Conservation (phyloP, 1,284 basidiomycete genomes). For the Ganoderma meredithae region DNA sequence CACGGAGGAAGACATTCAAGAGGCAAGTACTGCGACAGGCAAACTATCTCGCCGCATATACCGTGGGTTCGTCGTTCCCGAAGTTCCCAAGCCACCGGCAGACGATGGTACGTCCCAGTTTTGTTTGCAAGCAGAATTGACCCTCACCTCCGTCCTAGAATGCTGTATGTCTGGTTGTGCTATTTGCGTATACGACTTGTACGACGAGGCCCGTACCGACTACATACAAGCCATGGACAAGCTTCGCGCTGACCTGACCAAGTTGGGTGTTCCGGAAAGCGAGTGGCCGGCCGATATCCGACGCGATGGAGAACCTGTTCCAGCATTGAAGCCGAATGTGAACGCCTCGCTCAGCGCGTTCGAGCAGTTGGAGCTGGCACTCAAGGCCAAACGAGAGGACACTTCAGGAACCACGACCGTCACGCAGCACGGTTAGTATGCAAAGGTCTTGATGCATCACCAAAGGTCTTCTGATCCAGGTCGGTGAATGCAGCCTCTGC, state of each 20-base stretch:
- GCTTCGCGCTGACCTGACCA: constrained; percentile 59
- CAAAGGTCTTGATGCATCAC: constrained; percentile 16
- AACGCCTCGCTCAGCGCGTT: constrained; percentile 62
- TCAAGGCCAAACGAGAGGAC: constrained; percentile 53
- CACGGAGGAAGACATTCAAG: constrained; percentile 14
- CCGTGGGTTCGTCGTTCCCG: constrained; percentile 64
- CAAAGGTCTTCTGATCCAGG: constrained; percentile 17
- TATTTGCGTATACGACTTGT: constrained; percentile 88
- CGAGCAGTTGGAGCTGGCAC: constrained; percentile 66
- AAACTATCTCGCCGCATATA: constrained; percentile 45
- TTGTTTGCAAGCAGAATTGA: background rate
- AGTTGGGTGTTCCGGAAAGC: constrained; percentile 56
- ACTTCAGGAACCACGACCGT: constrained; percentile 31
- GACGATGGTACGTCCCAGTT: constrained; percentile 61
- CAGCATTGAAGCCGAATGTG: constrained; percentile 37
- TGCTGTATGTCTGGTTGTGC: constrained; percentile 95
- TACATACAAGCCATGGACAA: constrained; percentile 65
- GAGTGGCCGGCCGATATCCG: constrained; percentile 71
- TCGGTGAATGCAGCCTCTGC: constrained; percentile 14
- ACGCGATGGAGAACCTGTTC: constrained; percentile 16
- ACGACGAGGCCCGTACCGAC: constrained; percentile 76
- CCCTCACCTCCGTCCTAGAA: constrained; percentile 51
- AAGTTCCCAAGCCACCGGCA: constrained; percentile 63
- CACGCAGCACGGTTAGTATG: constrained; percentile 46
- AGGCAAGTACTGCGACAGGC: constrained; percentile 15